These are phyloP conservation scores for Syzygium jambos DNA, from an alignment of 345 rosid species.

Conservation along the genomic window DNA sequence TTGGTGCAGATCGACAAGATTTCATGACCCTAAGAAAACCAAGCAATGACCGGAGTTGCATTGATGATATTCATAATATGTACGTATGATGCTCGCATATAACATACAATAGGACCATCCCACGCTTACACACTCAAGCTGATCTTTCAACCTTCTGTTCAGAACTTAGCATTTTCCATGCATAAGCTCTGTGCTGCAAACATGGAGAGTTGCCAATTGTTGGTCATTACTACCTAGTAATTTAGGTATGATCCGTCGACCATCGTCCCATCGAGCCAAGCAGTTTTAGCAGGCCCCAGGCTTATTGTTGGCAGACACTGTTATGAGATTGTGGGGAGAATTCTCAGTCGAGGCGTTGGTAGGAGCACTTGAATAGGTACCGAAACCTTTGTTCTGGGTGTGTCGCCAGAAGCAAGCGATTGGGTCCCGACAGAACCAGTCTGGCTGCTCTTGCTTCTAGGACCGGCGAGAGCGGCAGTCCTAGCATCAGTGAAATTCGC, in stretches of 20 bases:
- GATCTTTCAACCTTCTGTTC: neutral
- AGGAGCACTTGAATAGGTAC: neutral
- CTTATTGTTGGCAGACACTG: neutral
- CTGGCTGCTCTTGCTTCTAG: accelerated
- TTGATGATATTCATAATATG: neutral
- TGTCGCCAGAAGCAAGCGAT: neutral
- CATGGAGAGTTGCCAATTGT: too few relatives aligned
- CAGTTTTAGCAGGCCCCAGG: neutral
- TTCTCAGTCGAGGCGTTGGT: neutral
- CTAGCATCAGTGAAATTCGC: neutral
- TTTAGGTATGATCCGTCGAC: neutral
- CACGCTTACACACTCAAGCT: neutral
- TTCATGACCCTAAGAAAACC: neutral
- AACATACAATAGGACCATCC: neutral
- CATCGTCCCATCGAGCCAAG: neutral
- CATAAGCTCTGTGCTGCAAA: too few relatives aligned
- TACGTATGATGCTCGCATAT: neutral
- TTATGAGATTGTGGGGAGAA: neutral
- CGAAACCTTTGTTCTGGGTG: neutral
- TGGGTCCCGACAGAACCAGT: too few relatives aligned
- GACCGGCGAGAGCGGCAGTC: neutral
- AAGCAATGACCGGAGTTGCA: neutral
- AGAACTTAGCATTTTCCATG: too few relatives aligned
- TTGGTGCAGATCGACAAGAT: neutral
- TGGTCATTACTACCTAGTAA: neutral